Base-by-base conservation (phyloP, 306 rosid species). In the Albizia julibrissin region DNA sequence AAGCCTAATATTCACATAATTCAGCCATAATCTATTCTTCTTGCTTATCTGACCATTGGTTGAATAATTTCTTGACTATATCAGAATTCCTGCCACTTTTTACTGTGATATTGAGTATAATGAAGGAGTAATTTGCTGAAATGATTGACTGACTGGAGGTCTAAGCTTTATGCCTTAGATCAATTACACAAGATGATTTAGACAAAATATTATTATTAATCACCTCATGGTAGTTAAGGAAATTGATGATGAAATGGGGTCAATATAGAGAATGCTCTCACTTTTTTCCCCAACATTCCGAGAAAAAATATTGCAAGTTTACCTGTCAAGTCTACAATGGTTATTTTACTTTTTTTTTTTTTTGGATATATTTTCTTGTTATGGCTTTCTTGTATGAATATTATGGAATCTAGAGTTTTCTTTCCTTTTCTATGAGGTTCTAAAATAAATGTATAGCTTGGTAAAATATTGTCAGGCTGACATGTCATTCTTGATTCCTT, bases 351-450 rank as follows among this genome's bases (percentile, higher is more conserved):
- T 50, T 16, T 49, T 50, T n/a, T 18, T 50, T 16, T 49, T 50
- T n/a, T 69, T 40, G 15, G 34, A 16, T 10, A 24, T 16, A 39
- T 76, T 24, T 15, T 18, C 39, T 61, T 24, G 46, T 29, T 62
- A 39, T 31, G 24, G 10, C 58, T 69, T 26, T 61, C 50, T 22
- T n/a, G 14, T 39, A 58, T 58, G 18, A 40, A 76, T 62, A 40
- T 76, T 24, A 24, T 61, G 69, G 43, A 59, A 40, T 61, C n/a
- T 69, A 52, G 24, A 68, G 16, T 34, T 68, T 67, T 7, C 66
- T 13, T 78, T 78, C 52, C 37, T 54, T 13, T 74, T 49, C 40
- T 65, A 34, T 69, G 69, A 79, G 29, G 68, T 49, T 68, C 42
- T 52, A 8, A 14, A 72, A 46, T 46, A 72, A 72, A 8, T 47